Evolutionary conservation across 495 filamentous ascomycete species (phyloP), one percentile per base, ranked within the genome.

Genomic region (Aspergillus diversus): DNA sequence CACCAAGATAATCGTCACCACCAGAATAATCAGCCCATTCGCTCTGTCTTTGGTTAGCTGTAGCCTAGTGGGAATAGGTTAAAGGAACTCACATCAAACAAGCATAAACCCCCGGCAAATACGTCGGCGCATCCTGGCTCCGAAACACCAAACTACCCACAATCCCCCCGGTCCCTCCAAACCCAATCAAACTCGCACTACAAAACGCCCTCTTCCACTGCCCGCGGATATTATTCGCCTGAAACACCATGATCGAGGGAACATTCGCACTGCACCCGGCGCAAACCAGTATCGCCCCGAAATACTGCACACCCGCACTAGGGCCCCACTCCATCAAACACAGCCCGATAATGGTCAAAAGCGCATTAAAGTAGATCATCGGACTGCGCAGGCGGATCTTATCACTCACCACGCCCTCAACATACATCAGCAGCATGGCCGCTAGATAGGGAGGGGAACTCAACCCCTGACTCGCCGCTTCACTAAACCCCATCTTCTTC

Each of bases 261-360:
- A 43, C n/a, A 9, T 43, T 43, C n/a, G 39, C 39, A 43, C 39
- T 43, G 39, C 39, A 43, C 39, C 39, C 39, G 39, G 39, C 39
- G 6, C 39, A 43, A 43, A n/a, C n/a, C 12, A 43, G 39, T 5
- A 43, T 43, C 11, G 39, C 39, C 39, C 39, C 39, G n/a, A 43
- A 9, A 8, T 43, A 43, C 39, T 43, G 39, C 39, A 9, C 39
- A 43, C 39, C 39, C 4, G 39, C 39, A 43, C 12, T 12, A n/a
- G 39, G 39, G 7, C 39, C 39, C 39, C 39, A 43, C n/a, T 43
- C 39, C 39, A 43, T 43, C 4, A 43, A n/a, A 43, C 39, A 43
- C 12, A 43, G 6, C 3, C 39, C 39, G 4, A n/a, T 8, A 8
- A 43, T 43, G 0, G 39, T 12, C 4, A n/a, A 3, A 0, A 43